Evolutionary conservation across 257 asterid genomes (phyloP), one percentile per base, ranked within the genome.

Genomic region (Solanum microdontum): DNA sequence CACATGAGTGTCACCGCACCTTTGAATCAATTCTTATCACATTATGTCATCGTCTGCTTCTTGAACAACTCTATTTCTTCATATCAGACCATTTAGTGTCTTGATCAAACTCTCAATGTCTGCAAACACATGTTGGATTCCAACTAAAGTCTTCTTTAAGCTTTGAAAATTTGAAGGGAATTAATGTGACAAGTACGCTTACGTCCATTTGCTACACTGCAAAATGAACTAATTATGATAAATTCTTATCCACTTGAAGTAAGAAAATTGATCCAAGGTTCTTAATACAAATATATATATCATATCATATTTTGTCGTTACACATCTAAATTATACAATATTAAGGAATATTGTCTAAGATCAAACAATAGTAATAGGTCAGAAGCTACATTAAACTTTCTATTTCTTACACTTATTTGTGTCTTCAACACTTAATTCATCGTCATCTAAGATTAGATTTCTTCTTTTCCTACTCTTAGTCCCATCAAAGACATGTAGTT

Each of bases 101-200:
- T 11, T 84, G 90, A 89, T 87, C 36, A 89, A 74, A 76, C 12
- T 91, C 32, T 88, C 88, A 5, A 90, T 85, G 23, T 92, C 93
- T 2, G 89, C 89, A 21, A 91, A 26, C 39, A 74, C 23, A 28
- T 79, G 90, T 75, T 85, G 87, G 33, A 90, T 86, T 0, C 40
- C 43, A 3, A 4, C 11, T 6, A 91, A 72, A 8, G 90, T 88
- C 17, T 83, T 21, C 23, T 86, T 68, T 3, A 92, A 21, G 8
- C 88, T 75, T 84, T 84, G 32, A 23, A 92, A 68, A 75, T 84
- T 80, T 10, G 90, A 79, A 37, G 60, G 83, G 87, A 91, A 90
- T 40, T 43, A 43, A 43, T 43, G 83, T 17, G 72, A 70, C 85
- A 64, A 87, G 51, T 43, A 43, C 82, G 28, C 86, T 90, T 48